Base-by-base conservation (phyloP, 2,329 filamentous ascomycete genomes). In the Cytospora mali region DNA sequence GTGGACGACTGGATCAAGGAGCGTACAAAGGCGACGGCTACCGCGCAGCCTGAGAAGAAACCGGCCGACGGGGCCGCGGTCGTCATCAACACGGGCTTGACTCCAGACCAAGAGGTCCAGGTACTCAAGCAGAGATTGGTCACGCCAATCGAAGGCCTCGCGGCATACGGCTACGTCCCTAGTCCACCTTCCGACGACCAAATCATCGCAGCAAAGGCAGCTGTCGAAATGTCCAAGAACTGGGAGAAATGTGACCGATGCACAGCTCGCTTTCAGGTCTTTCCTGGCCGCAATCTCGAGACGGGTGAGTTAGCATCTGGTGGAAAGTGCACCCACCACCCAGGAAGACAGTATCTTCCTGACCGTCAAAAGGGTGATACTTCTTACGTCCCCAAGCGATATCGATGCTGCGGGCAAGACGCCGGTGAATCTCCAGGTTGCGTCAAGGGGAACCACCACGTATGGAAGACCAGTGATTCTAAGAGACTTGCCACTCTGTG, bases 181-280 rank as follows among this genome's bases (percentile, higher is more conserved):
- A 77, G 74, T 5, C 76, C 88, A 1, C 93, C 93, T 0, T 83
- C 84, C 0, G 78, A 84, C 1, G 81, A 83, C 9, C 89, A 92
- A 21, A 84, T 97, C 21, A 78, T 84, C 57, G 81, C 83, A 56
- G 89, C 92, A 0, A 84, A 80, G 35, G 81, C 84, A 50, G 92
- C 88, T 0, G 81, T 92, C 0, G 79, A 85, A 54, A 81, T 86
- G 9, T 85, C 89, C 14, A 84, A 86, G 58, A 91, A 91, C 54
- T 97, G 89, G 82, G 95, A 99, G 76, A 83, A 87, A 55, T 99
- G 95, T 70, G 93, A 97, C 71, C 88, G 95, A 23, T 99, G 95
- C 75, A 82, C 82, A 49, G 87, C 87, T 35, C 88, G 94, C 25
- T 99, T 99, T 71, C 92, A 97, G 71, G 92, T 97, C 4, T 98